Conservation (phyloP, 768 basidiomycete genomes). For the Pholiota conissans region DNA sequence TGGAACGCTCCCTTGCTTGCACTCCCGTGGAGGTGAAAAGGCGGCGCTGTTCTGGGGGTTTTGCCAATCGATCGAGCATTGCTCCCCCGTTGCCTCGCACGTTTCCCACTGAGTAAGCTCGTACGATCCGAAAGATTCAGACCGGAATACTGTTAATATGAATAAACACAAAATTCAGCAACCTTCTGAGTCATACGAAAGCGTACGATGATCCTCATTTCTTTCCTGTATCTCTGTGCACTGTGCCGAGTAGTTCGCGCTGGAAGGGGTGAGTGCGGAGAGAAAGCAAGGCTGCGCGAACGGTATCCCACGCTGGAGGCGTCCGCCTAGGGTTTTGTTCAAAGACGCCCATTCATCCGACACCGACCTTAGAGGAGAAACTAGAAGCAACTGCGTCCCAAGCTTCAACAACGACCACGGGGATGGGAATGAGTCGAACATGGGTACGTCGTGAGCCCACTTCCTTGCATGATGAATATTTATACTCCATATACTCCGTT, state of each 20-base stretch:
- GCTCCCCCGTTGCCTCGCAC: constrained; percentile 31
- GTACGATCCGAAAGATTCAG: constrained; percentile 18
- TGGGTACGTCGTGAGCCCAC: neutral
- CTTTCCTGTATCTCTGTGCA: constrained; percentile 14
- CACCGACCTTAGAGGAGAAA: neutral
- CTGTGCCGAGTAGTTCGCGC: neutral
- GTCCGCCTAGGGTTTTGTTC: constrained; percentile 12
- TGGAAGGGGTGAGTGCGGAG: neutral
- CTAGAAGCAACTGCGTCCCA: neutral
- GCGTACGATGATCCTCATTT: constrained; percentile 18
- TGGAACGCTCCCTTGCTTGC: constrained; percentile 29
- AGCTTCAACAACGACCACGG: constrained; percentile 1
- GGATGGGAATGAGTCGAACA: constrained; percentile 6
- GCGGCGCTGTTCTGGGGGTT: constrained; percentile 21
- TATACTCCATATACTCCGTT: no score
- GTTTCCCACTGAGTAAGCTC: constrained; percentile 38
- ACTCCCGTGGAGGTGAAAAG: constrained; percentile 18
- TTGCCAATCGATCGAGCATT: constrained; percentile 34
- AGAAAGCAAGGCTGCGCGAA: constrained; percentile 18
- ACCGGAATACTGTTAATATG: constrained; percentile 12
- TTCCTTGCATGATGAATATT: no score
- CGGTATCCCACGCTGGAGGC: constrained; percentile 12
- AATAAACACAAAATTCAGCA: neutral
- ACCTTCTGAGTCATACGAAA: neutral
- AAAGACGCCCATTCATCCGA: constrained; percentile 9